A percentile compares a stretch with the other conserved stretches of the same genome.
These are phyloP conservation scores for Meripilus lineatus DNA, from an alignment of 1,284 basidiomycete genomes.

Conservation along the genomic window DNA sequence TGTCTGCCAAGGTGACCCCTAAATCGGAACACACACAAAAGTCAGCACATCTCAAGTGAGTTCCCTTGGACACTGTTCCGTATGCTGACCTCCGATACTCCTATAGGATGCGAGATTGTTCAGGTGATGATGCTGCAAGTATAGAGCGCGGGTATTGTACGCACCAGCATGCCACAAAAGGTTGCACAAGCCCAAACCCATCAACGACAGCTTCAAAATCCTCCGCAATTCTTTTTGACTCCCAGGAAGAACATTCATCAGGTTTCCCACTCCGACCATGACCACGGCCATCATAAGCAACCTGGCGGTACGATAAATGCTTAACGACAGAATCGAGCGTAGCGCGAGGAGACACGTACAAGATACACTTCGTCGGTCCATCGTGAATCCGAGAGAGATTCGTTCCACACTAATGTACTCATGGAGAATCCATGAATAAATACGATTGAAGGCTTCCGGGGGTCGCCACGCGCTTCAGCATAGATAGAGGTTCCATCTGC, in stretches of 20 bases:
- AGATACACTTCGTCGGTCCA: conserved; percentile 15
- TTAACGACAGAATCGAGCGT: background rate
- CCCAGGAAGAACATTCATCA: conserved; percentile 5
- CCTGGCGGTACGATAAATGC: conserved; percentile 10
- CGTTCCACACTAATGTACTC: conserved; percentile 15
- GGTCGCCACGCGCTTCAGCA: conserved; percentile 20
- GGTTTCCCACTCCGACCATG: conserved; percentile 21
- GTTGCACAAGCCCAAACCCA: conserved; percentile 11
- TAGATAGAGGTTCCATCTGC: conserved; percentile 19
- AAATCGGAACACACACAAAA: too few relatives aligned
- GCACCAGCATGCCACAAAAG: conserved; percentile 14
- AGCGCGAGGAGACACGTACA: conserved; percentile 10
- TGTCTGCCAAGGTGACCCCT: conserved; percentile 10
- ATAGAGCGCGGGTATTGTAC: too few relatives aligned
- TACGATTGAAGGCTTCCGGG: conserved; percentile 15
- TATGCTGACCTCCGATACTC: conserved; percentile 17
- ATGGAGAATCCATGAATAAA: conserved; percentile 19
- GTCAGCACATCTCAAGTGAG: background rate
- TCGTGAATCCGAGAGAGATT: conserved; percentile 11
- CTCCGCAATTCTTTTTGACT: conserved; percentile 13
- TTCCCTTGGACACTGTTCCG: too few relatives aligned
- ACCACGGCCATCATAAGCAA: conserved; percentile 18
- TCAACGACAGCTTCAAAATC: conserved; percentile 15
- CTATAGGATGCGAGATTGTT: too few relatives aligned
- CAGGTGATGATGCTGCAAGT: too few relatives aligned